These are phyloP conservation scores for Termitomyces heimii DNA, from an alignment of 768 basidiomycete genomes.

Conservation along the genomic window DNA sequence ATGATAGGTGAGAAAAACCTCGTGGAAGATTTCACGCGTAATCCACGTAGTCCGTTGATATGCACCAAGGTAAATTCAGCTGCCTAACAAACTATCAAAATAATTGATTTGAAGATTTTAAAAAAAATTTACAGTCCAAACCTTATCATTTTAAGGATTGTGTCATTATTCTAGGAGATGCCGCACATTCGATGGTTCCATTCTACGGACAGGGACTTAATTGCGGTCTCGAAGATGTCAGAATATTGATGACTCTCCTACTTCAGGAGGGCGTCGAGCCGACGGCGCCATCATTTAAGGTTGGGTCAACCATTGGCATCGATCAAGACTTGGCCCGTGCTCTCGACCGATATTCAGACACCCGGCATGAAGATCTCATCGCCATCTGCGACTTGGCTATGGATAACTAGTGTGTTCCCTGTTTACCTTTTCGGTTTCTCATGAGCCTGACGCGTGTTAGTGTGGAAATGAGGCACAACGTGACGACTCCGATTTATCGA, in stretches of 20 bases:
- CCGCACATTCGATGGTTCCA: slow-evolving; percentile 98
- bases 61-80: slow-evolving; percentile 74
- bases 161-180: slow-evolving; percentile 86
- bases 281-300: slow-evolving; percentile 23
- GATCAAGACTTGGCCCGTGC: slow-evolving; percentile 61
- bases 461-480: slow-evolving; percentile 91
- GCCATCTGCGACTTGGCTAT: slow-evolving; percentile 92
- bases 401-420: slow-evolving; percentile 84
- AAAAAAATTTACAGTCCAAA: slow-evolving; percentile 46
- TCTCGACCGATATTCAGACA: slow-evolving; percentile 73
- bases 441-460: slow-evolving; percentile 34
- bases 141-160: slow-evolving; percentile 91
- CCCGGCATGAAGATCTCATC: slow-evolving; percentile 80
- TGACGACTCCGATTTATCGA: slow-evolving; percentile 74
- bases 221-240: slow-evolving; percentile 95
- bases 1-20: slow-evolving; percentile 80
- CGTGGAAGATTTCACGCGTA: slow-evolving; percentile 70
- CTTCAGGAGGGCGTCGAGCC: slow-evolving; percentile 63
- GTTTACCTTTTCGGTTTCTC: slow-evolving; percentile 3
- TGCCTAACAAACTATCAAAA: slow-evolving; percentile 16
- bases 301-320: slow-evolving; percentile 27
- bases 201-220: slow-evolving; percentile 98
- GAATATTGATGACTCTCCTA: slow-evolving; percentile 75
- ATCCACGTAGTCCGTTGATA: slow-evolving; percentile 86
- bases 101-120: slow-evolving; percentile 17